phyloP scores from a whole-genome alignment of 2,329 filamentous ascomycete genomes.

The Xylaria sp. region DNA sequence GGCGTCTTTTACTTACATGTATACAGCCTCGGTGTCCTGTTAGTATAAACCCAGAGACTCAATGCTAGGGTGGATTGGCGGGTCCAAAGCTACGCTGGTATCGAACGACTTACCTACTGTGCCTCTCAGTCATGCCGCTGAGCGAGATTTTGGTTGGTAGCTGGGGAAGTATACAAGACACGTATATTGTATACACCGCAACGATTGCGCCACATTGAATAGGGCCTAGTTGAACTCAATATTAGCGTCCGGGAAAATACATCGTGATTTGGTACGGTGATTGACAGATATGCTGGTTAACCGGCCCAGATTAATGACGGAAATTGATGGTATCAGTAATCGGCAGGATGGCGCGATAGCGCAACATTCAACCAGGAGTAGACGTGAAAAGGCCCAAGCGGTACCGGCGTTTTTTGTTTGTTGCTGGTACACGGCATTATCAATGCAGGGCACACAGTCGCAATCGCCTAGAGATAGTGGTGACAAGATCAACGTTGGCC shows the following conservation, averaged over 20 bases:
- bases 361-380: slow-evolving; percentile 12
- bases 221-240: neutral
- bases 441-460: slow-evolving; percentile 24
- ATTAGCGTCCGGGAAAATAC: slow-evolving; percentile 13
- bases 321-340: slow-evolving; percentile 29
- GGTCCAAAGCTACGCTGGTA: slow-evolving; percentile 11
- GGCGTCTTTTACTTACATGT: neutral
- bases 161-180: slow-evolving; percentile 3
- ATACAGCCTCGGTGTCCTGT: neutral
- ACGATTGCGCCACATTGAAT: slow-evolving; percentile 4
- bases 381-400: slow-evolving; percentile 22
- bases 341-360: slow-evolving; percentile 28
- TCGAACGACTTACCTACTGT: neutral
- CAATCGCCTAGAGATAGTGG: slow-evolving; percentile 18
- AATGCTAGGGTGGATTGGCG: slow-evolving; percentile 2
- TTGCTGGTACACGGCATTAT: slow-evolving; percentile 30
- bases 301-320: slow-evolving; percentile 14
- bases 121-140: neutral
- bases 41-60: neutral
- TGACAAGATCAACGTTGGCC: slow-evolving; percentile 13
- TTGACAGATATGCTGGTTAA: slow-evolving; percentile 7
- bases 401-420: slow-evolving; percentile 20
- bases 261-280: slow-evolving; percentile 10
- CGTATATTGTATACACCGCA: slow-evolving; percentile 5
- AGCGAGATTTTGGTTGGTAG: slow-evolving; percentile 4